Evolutionary conservation across 2,329 filamentous ascomycete species (phyloP).

Genomic region (Cordyceps tenuipes): DNA sequence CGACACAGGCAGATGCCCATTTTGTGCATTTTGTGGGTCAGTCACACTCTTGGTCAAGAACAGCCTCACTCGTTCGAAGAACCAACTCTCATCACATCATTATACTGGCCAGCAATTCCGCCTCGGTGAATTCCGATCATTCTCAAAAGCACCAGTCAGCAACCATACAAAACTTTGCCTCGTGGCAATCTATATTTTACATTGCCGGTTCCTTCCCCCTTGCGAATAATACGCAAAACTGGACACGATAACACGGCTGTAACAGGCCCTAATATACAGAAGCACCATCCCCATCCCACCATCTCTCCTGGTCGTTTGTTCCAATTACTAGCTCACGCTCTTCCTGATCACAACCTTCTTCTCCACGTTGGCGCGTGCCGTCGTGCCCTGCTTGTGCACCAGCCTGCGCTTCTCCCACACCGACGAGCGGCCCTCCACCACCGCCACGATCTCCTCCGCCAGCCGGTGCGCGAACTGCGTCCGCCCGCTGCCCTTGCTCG

Average conservation of each 20-base stretch:
- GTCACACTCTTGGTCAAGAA: too few species aligned
- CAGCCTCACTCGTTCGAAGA: too few species aligned
- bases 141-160: background rate
- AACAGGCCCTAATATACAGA: slow-evolving; percentile 1
- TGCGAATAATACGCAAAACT: background rate
- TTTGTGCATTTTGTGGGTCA: too few species aligned
- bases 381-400: slow-evolving; percentile 74
- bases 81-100: too few species aligned
- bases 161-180: background rate
- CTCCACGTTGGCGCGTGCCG: slow-evolving; percentile 65
- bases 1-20: too few species aligned
- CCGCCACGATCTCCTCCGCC: slow-evolving; percentile 76
- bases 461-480: slow-evolving; percentile 68
- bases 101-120: too few species aligned
- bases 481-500: slow-evolving; percentile 61
- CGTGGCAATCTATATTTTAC: slow-evolving; percentile 6
- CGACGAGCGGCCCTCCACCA: slow-evolving; percentile 75
- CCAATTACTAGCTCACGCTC: slow-evolving; percentile 22
- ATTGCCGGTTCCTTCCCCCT: background rate
- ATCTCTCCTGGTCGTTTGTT: background rate
- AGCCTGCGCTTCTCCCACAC: slow-evolving; percentile 76
- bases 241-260: background rate
- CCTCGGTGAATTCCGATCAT: too few species aligned
- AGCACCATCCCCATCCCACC: background rate
- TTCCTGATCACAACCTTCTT: slow-evolving; percentile 29